Evolutionary conservation across 2,329 filamentous ascomycete species (phyloP).

Genomic region (Neonectria coccinea): DNA sequence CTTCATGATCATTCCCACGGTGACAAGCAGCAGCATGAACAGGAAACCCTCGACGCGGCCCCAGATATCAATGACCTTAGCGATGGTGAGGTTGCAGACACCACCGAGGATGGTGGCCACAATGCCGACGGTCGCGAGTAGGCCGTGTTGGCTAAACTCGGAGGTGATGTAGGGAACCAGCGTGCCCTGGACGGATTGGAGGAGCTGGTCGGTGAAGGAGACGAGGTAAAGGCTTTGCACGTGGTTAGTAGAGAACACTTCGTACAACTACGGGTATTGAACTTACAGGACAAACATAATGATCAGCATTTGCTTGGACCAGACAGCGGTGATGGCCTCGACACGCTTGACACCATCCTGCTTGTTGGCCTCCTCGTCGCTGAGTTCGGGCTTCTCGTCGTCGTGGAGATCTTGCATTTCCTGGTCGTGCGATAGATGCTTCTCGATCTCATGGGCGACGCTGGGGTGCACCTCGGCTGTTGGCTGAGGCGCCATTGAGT

Average conservation of each 20-base stretch:
- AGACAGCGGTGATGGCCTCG: slow-evolving; percentile 54
- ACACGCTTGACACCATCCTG: slow-evolving; percentile 54
- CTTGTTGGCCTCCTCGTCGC: slow-evolving; percentile 41
- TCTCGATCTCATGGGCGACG: slow-evolving; percentile 4
- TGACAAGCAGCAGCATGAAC: slow-evolving; percentile 56
- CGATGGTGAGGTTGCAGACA: slow-evolving; percentile 55
- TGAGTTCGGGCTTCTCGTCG: slow-evolving; percentile 6
- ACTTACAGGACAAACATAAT: slow-evolving; percentile 54
- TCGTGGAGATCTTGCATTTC: not conserved
- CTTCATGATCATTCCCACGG: slow-evolving; percentile 72
- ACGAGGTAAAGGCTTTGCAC: slow-evolving; percentile 55
- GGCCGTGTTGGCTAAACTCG: slow-evolving; percentile 71
- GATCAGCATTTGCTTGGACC: slow-evolving; percentile 52
- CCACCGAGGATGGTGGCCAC: slow-evolving; percentile 62
- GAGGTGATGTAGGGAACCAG: slow-evolving; percentile 75
- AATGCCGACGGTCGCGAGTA: slow-evolving; percentile 74
- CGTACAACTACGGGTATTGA: not conserved
- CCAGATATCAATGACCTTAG: slow-evolving; percentile 63
- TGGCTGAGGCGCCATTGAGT: slow-evolving; percentile 1
- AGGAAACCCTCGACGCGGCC: slow-evolving; percentile 61
- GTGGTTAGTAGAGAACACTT: not conserved
- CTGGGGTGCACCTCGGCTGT: slow-evolving; percentile 3
- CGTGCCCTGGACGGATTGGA: slow-evolving; percentile 56
- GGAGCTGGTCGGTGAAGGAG: slow-evolving; percentile 52
- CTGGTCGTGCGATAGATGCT: not conserved